phyloP scores from a whole-genome alignment of 345 rosid species.

The Microthlaspi erraticum region DNA sequence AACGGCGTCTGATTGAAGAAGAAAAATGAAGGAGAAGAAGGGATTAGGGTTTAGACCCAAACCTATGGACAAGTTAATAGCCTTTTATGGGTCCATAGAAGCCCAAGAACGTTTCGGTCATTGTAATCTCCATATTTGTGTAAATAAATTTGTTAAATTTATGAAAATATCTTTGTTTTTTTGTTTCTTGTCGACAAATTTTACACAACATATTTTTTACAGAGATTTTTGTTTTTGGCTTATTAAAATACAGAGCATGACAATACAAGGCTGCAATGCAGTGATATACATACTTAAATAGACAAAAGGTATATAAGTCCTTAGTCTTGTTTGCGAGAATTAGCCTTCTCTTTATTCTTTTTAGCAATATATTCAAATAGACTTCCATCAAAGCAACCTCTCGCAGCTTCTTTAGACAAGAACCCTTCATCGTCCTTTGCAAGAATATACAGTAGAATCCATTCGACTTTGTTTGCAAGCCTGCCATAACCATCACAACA shows the following conservation, averaged over 20 bases:
- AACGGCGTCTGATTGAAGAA: constrained; percentile 4
- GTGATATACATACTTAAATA: neutral
- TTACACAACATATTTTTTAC: constrained; percentile 5
- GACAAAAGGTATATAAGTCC: neutral
- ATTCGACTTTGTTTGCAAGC: constrained; percentile 57
- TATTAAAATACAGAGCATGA: neutral
- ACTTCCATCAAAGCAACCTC: constrained; percentile 77
- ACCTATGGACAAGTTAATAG: too few relatives aligned
- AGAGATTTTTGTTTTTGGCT: neutral
- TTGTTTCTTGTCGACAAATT: neutral
- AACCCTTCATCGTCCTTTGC: constrained; percentile 73
- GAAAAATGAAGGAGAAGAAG: neutral
- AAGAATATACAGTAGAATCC: constrained; percentile 59
- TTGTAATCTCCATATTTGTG: too few relatives aligned
- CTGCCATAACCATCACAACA: constrained; percentile 43
- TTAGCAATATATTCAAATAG: constrained; percentile 71
- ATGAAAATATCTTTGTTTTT: neutral
- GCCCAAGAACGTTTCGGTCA: constrained; percentile 27
- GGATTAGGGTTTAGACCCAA: constrained; percentile 3
- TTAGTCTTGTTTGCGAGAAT: constrained; percentile 43
- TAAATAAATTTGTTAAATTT: too few relatives aligned
- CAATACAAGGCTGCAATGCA: neutral
- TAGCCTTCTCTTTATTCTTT: constrained; percentile 48
- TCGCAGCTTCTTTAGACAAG: constrained; percentile 71
- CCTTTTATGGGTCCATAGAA: constrained; percentile 27